Evolutionary conservation across 2,329 filamentous ascomycete genomes (phyloP), one percentile per base, ranked within the genome.

Genomic region (Xylaria sp.): DNA sequence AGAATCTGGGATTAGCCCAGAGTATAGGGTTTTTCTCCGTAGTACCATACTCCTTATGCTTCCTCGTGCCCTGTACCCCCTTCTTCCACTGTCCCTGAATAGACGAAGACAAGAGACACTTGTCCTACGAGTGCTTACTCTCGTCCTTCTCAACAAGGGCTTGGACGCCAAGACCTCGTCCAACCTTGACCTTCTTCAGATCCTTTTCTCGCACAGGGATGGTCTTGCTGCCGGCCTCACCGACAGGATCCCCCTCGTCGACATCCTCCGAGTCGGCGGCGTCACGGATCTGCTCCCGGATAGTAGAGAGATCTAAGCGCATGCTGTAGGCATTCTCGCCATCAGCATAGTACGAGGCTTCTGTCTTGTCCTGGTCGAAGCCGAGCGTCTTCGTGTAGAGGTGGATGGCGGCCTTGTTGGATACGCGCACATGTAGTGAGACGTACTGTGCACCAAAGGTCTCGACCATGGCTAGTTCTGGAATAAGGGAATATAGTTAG

Each of bases 251-350:
- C 8, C 91, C 91, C 82, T 93, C 91, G 78, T 93, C 76, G 5
- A 3, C 71, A 16, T 84, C 82, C 66, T 80, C 82, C 69, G 83
- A 82, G 62, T 84, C 76, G 77, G 83, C 65, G 27, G 74, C 82
- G 67, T 84, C 82, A 70, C 84, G 80, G 78, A 92, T 85, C 73
- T 86, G 84, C 68, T 87, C 83, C 63, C 84, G 82, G 53, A 91
- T 79, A 60, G 84, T 82, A 2, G 82, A 81, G 51, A 99, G 86
- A 77, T 98, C 92, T 80, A 97, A 92, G 71, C 90, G 91, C 96
- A 99, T 99, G 78, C 90, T 92, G 79, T 90, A 97, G 44, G 96
- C 96, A 83, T 99, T 93, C 84, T 99, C 96, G 69, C 95, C 95
- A 80, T 99, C 96, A 66, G 96, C 96, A 80, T 99, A 99, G 87